Evolutionary conservation across 352 stramenopile genomes (phyloP).

Genomic region (Thalassiosira hispida): DNA sequence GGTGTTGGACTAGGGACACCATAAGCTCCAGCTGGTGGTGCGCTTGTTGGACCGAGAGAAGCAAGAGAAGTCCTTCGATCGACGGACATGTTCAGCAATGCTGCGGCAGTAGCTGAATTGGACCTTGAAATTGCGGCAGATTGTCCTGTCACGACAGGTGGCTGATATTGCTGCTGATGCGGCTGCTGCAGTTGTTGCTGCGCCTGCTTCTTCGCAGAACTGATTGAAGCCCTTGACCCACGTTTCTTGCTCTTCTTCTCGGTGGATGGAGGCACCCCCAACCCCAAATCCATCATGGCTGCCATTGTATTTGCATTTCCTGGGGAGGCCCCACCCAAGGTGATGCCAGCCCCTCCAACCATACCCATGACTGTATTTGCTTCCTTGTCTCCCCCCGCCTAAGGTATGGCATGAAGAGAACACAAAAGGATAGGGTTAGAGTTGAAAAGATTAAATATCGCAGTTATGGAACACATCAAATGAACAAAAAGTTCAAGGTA

Average conservation of each 20-base stretch:
- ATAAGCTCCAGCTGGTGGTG: neutral
- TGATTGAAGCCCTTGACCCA: neutral
- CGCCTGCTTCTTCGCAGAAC: neutral
- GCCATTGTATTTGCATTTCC: conserved; percentile 20
- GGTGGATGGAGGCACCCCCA: conserved; percentile 16
- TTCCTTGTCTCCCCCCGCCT: conserved; percentile 9
- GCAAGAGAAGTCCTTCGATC: conserved; percentile 13
- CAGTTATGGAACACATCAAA: too few species aligned
- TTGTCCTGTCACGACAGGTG: neutral
- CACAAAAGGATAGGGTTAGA: neutral
- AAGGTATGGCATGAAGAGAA: neutral
- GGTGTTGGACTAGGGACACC: conserved; percentile 4
- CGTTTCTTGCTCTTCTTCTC: conserved; percentile 34
- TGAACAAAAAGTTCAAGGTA: too few species aligned
- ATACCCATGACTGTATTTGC: conserved; percentile 8
- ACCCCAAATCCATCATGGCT: conserved; percentile 41
- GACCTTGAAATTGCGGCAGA: conserved; percentile 18
- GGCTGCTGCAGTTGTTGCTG: conserved; percentile 8
- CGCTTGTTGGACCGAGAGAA: conserved; percentile 12
- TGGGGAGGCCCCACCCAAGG: neutral
- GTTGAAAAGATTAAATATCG: too few species aligned
- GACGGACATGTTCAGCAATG: conserved; percentile 43
- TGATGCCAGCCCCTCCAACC: conserved; percentile 6
- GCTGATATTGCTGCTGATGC: conserved; percentile 2
- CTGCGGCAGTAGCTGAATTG: conserved; percentile 20